These are phyloP conservation scores for Thielaviopsis euricoi DNA, from an alignment of 2,329 filamentous ascomycete genomes.

Conservation along the genomic window DNA sequence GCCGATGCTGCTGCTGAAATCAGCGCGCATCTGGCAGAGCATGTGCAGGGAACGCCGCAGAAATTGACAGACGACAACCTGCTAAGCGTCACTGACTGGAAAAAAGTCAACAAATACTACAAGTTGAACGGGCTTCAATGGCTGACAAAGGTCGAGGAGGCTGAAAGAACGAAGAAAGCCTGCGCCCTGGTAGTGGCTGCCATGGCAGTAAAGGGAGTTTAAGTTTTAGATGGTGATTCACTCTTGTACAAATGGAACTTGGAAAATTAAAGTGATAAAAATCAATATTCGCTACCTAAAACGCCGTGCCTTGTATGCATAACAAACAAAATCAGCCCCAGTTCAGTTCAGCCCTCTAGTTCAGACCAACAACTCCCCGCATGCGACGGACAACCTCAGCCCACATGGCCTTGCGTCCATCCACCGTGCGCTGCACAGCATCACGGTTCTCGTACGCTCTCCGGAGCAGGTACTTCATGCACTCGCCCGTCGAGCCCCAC, in stretches of 20 bases:
- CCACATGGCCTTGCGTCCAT: constrained; percentile 46
- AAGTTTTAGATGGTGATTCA: neutral
- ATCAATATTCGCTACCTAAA: neutral
- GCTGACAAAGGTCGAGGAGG: constrained; percentile 29
- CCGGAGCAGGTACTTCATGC: constrained; percentile 63
- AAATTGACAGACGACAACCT: constrained; percentile 50
- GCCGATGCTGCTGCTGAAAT: constrained; percentile 24
- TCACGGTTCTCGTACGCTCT: constrained; percentile 54
- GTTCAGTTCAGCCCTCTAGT: constrained; percentile 14
- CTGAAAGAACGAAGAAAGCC: constrained; percentile 33
- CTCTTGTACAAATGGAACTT: too few species aligned
- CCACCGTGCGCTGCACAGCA: constrained; percentile 45
- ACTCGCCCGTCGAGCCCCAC: constrained; percentile 60
- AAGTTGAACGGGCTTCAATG: constrained; percentile 53
- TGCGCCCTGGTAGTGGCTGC: constrained; percentile 56
- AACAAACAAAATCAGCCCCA: neutral
- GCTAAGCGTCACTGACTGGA: constrained; percentile 40
- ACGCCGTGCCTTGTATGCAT: constrained; percentile 9
- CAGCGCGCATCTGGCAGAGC: constrained; percentile 39
- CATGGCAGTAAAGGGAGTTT: constrained; percentile 56
- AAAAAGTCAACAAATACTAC: constrained; percentile 68
- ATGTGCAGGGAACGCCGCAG: constrained; percentile 44
- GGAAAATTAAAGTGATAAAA: constrained; percentile 3
- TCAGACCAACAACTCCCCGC: constrained; percentile 25
- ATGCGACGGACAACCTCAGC: constrained; percentile 41